Evolutionary conservation across 176 grass and related monocot species (phyloP).

Genomic region (Raddia distichophylla): DNA sequence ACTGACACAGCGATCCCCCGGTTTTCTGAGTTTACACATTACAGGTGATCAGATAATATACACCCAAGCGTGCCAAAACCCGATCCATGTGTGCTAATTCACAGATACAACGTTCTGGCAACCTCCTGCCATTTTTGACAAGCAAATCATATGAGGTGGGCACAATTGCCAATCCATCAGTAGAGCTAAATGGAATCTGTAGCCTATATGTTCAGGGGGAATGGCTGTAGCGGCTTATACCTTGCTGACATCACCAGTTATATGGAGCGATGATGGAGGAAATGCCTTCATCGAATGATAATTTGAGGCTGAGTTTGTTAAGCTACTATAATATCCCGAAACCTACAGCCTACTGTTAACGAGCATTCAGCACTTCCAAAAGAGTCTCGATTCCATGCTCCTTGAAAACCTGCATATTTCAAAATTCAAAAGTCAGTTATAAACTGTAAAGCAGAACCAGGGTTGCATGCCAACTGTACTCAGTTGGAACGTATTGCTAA

Average conservation of each 20-base stretch:
- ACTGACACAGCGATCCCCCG: constrained; percentile 13
- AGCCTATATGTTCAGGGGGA: constrained; percentile 48
- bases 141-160: constrained; percentile 23
- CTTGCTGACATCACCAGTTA: constrained; percentile 40
- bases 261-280: constrained; percentile 45
- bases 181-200: constrained; percentile 52
- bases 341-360: constrained; percentile 51
- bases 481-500: too few species aligned
- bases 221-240: constrained; percentile 46
- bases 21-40: constrained; percentile 60
- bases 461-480: background rate
- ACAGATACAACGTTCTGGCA: constrained; percentile 55
- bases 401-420: constrained; percentile 60
- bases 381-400: constrained; percentile 56
- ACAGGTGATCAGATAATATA: constrained; percentile 53
- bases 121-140: constrained; percentile 53
- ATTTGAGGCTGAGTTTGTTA: constrained; percentile 52
- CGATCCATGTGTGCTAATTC: constrained; percentile 33
- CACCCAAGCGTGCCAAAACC: constrained; percentile 56
- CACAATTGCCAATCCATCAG: constrained; percentile 43
- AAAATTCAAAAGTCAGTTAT: constrained; percentile 22
- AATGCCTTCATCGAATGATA: constrained; percentile 42
- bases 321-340: constrained; percentile 46
- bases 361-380: constrained; percentile 56
- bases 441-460: constrained; percentile 20